Evolutionary conservation across 1,284 basidiomycete species (phyloP).

Genomic region (Marasmius fiardii): DNA sequence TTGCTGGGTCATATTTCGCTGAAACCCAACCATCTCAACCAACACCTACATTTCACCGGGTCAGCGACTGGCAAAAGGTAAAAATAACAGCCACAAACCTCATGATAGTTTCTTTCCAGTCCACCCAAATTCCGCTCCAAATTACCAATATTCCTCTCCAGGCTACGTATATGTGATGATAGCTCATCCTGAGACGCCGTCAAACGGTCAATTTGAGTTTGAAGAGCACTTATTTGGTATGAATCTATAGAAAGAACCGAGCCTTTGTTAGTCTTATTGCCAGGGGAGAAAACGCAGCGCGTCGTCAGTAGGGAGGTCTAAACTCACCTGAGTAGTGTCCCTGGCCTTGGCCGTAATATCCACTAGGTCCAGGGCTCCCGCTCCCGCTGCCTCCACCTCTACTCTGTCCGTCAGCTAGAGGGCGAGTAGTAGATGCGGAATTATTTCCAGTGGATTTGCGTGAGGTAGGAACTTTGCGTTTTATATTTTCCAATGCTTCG

Average conservation of each 20-base stretch:
- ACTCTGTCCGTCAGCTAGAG: slow-evolving; percentile 2
- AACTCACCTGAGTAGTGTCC: not conserved
- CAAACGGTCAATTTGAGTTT: slow-evolving; percentile 48
- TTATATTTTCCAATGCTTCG: slow-evolving; percentile 89
- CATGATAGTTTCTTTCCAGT: slow-evolving; percentile 44
- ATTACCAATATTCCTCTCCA: slow-evolving; percentile 60
- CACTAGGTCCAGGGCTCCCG: slow-evolving; percentile 6
- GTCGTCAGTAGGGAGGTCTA: too few species aligned
- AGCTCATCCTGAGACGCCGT: slow-evolving; percentile 58
- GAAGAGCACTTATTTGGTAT: slow-evolving; percentile 37
- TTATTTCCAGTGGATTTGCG: slow-evolving; percentile 42
- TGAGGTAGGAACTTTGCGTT: slow-evolving; percentile 83
- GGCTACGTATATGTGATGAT: slow-evolving; percentile 53
- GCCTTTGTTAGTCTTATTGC: slow-evolving; percentile 10
- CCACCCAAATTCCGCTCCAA: slow-evolving; percentile 46
- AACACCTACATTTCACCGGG: slow-evolving; percentile 43
- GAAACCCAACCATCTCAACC: slow-evolving; percentile 81
- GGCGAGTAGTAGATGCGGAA: slow-evolving; percentile 21
- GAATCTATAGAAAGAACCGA: slow-evolving; percentile 15
- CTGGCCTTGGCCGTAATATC: slow-evolving; percentile 2
- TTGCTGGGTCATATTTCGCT: slow-evolving; percentile 83
- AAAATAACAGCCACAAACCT: slow-evolving; percentile 4
- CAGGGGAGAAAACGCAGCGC: slow-evolving; percentile 2
- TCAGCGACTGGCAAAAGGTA: not conserved
- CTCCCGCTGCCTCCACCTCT: slow-evolving; percentile 1